Base-by-base conservation (phyloP, 73 alveolate species). In the Stentor coeruleus region DNA sequence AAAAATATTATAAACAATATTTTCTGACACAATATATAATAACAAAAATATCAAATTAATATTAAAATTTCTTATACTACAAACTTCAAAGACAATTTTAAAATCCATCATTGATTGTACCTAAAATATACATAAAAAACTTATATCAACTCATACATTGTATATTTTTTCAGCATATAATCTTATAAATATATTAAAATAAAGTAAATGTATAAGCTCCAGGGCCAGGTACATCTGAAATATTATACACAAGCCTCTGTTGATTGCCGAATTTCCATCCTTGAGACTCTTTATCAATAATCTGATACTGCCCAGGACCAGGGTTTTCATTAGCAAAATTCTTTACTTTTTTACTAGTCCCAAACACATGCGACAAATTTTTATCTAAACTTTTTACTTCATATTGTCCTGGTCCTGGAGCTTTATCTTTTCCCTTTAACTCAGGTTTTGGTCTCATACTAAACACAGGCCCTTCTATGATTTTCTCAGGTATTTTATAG, bases 291-390 rank as follows among this genome's bases (percentile, higher is more conserved):
- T 88, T 0, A 38, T 81, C 59, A 59, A 49, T 30, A 60, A 20
- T 38, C 39, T 83, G 6, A 55, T 91, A 91, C 38, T 80, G 74
- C 26, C 93, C 94, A 4, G 96, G 96, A 35, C 96, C 96, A 20
- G 96, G 96, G 30, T 38, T 81, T 3, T 58, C 59, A 11, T 38
- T 75, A 1, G 40, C 33, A 20, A 1, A 28, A 11, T 26, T 15
- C 14, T 26, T 31, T 20, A 26, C n/a, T 20, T 40, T 20, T 66
- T 66, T 66, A 20, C 37, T 66, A 40, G 37, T 31, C 0, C n/a
- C 37, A 66, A 66, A 66, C 42, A 20, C 37, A 28, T 37, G 79
- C 26, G 39, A 20, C 1, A 20, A 20, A 26, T 14, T 0, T 75
- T 15, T 75, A 1, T 75, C 83, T 14, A 38, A n/a, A 75, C 0